A percentile compares a stretch with the other conserved stretches of the same genome.
phyloP scores from a whole-genome alignment of 75 land plant genomes.

The Larix kaempferi region DNA sequence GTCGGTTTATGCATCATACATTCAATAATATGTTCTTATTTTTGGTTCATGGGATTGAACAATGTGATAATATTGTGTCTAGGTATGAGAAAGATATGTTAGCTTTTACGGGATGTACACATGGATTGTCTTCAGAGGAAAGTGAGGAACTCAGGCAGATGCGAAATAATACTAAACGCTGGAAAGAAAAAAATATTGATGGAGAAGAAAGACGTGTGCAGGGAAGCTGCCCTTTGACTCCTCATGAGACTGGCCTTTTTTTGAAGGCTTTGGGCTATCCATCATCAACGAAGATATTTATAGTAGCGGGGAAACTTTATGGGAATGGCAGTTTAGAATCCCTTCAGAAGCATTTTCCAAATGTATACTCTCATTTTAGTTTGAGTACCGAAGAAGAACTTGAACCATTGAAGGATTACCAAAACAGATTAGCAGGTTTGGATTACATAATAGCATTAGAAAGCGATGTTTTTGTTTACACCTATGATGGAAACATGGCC shows the following conservation, averaged over 20 bases:
- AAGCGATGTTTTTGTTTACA: slow-evolving; percentile 28
- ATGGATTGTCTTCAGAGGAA: slow-evolving; percentile 33
- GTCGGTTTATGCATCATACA: too few relatives aligned
- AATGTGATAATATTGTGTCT: background rate
- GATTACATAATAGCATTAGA: slow-evolving; percentile 24
- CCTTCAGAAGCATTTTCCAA: slow-evolving; percentile 26
- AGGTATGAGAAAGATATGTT: slow-evolving; percentile 55
- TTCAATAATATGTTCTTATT: too few relatives aligned
- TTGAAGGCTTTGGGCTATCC: slow-evolving; percentile 43
- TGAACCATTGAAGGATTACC: background rate
- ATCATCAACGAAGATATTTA: slow-evolving; percentile 30
- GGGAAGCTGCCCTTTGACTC: slow-evolving; percentile 52
- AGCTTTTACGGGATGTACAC: slow-evolving; percentile 47
- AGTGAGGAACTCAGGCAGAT: slow-evolving; percentile 34
- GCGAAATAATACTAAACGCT: slow-evolving; percentile 36
- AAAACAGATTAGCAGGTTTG: slow-evolving; percentile 23
- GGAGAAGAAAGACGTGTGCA: slow-evolving; percentile 31
- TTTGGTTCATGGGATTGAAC: too few relatives aligned
- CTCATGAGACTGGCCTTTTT: slow-evolving; percentile 39
- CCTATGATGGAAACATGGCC: slow-evolving; percentile 32
- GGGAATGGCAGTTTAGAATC: slow-evolving; percentile 21
- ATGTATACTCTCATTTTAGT: slow-evolving; percentile 35
- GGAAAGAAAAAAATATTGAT: slow-evolving; percentile 56
- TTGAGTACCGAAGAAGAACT: slow-evolving; percentile 31
- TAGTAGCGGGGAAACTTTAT: slow-evolving; percentile 37